Percentiles rank a stretch among this genome's conserved stretches.
These are phyloP conservation scores for Macadamia integrifolia DNA, from an alignment of 164 flowering plant genomes.

Conservation along the genomic window DNA sequence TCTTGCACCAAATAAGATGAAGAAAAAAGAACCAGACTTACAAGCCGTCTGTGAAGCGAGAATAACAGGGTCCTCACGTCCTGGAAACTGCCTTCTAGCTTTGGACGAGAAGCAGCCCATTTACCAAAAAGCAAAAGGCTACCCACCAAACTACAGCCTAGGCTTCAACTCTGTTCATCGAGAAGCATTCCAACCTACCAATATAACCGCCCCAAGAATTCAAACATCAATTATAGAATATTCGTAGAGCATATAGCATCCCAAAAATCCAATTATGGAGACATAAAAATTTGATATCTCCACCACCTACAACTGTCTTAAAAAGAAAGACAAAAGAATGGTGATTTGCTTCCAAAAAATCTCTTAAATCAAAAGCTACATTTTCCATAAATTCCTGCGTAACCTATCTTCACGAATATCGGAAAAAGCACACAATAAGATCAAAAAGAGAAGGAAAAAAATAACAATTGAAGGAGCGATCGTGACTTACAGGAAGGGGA, in stretches of 20 bases:
- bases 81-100: slow-evolving; percentile 51
- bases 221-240: too few relatives aligned
- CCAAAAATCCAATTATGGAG: too few relatives aligned
- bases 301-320: too few relatives aligned
- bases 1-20: neutral
- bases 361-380: too few relatives aligned
- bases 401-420: neutral
- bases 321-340: too few relatives aligned
- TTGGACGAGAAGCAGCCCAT: slow-evolving; percentile 93
- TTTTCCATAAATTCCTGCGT: too few relatives aligned
- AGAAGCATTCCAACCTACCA: slow-evolving; percentile 49
- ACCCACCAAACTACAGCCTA: slow-evolving; percentile 25
- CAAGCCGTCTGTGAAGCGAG: slow-evolving; percentile 95
- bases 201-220: neutral
- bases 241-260: too few relatives aligned
- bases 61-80: slow-evolving; percentile 68
- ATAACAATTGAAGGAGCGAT: neutral
- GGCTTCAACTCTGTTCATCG: slow-evolving; percentile 32
- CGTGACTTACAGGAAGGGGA: neutral
- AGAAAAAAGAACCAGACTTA: slow-evolving; percentile 29
- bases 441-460: neutral
- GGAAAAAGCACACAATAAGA: neutral
- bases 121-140: slow-evolving; percentile 17
- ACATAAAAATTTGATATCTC: too few relatives aligned
- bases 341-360: too few relatives aligned